Evolutionary conservation across 805 yeast species (phyloP), one percentile per base, ranked within the genome.

Genomic region (Starmerella lactis-condensi): DNA sequence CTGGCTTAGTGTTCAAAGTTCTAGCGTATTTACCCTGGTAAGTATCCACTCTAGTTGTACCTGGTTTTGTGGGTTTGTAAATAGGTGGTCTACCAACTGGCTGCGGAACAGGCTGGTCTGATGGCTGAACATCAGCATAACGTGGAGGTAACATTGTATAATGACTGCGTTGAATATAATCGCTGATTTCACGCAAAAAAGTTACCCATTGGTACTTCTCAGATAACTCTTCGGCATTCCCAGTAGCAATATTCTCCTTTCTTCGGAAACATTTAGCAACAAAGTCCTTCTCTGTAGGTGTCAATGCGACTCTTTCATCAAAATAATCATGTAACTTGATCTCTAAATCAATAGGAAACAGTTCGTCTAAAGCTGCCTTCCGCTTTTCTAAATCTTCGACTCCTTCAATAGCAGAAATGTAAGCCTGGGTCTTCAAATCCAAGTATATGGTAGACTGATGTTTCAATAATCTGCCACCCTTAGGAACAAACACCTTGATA

Each of bases 401-500:
- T 11, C 35, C 24, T 9, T 75, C 78, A 37, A 83, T 53, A 0
- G 92, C 93, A 1, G 94, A 74, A 14, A 89, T 82, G 48, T 71
- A 89, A 0, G 94, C 93, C 53, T 89, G 98, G 0, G 98, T 89
- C 51, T 89, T 89, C 49, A 89, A 62, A 43, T 89, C 95, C 24
- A 89, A 59, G 43, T 64, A 81, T 30, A 89, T 54, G 9, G 68
- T 69, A 0, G 89, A 82, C 43, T 79, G 94, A 7, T 76, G 68
- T 50, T 82, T 82, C 36, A 81, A 57, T 25, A 89, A 57, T 43
- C 72, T 67, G 4, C 81, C 61, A 9, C 30, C 31, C 11, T 54
- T 70, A 0, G 93, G 91, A 45, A 93, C 82, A 49, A 89, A 83
- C 1, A 82, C 77, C 37, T 75, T 83, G 34, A 85, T 56, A 43